Percentiles rank a stretch among this genome's conserved stretches.
Evolutionary conservation across 176 grass and related monocot genomes (phyloP).

Genomic region (bread wheat (Triticum aestivum)): DNA sequence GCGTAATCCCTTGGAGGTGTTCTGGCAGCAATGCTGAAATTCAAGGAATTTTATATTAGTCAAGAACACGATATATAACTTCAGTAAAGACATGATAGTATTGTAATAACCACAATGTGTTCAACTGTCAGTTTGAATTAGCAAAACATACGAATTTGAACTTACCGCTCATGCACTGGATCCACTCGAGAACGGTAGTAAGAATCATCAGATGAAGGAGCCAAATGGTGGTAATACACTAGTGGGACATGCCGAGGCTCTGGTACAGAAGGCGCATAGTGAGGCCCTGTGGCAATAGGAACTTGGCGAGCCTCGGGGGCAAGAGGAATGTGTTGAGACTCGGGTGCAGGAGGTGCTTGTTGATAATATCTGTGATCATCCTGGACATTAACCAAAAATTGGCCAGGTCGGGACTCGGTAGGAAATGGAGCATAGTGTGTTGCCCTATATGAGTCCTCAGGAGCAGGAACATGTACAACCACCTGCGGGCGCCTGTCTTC

Average conservation of each 20-base stretch:
- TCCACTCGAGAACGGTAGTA: slow-evolving; percentile 46
- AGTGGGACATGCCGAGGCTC: slow-evolving; percentile 46
- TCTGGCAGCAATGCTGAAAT: slow-evolving; percentile 49
- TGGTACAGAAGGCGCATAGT: slow-evolving; percentile 29
- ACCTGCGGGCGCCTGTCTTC: slow-evolving; percentile 31
- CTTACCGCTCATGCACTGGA: slow-evolving; percentile 41
- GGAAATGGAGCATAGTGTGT: slow-evolving; percentile 31
- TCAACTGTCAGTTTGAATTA: slow-evolving; percentile 16
- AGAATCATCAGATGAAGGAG: slow-evolving; percentile 41
- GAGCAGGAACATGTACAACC: slow-evolving; percentile 33
- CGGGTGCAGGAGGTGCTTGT: slow-evolving; percentile 10
- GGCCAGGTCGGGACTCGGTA: slow-evolving; percentile 25
- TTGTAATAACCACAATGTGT: slow-evolving; percentile 7
- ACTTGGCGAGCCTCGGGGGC: slow-evolving; percentile 9
- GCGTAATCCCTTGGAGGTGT: slow-evolving; percentile 41
- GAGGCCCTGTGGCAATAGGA: slow-evolving; percentile 10
- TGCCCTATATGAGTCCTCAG: slow-evolving; percentile 43
- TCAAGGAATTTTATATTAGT: slow-evolving; percentile 21
- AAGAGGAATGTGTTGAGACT: slow-evolving; percentile 31
- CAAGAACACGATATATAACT: not conserved
- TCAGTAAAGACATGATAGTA: not conserved
- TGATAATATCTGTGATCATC: slow-evolving; percentile 43
- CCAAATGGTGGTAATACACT: slow-evolving; percentile 33
- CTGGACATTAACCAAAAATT: slow-evolving; percentile 17
- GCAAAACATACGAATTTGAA: not conserved